Evolutionary conservation across 495 filamentous ascomycete species (phyloP).

Genomic region (Lineolata rhizophorae): DNA sequence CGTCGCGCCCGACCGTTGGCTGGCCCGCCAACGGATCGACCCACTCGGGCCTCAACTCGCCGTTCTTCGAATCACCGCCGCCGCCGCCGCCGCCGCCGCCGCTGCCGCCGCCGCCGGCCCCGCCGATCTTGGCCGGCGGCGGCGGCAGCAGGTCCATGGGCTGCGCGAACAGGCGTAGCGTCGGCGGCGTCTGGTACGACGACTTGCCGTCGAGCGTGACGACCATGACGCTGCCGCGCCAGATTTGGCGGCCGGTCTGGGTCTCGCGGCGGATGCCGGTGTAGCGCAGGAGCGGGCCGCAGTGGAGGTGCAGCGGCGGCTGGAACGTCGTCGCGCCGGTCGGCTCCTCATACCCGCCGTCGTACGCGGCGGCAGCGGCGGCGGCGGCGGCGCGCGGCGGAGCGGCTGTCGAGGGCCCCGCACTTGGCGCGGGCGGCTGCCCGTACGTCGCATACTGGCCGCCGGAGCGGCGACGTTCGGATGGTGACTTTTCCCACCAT

Average conservation of each 20-base stretch:
- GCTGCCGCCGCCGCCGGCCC: conserved; percentile 33
- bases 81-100: too few species aligned
- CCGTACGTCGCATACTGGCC: not conserved
- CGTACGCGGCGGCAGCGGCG: conserved; percentile 6
- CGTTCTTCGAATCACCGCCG: too few species aligned
- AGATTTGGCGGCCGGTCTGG: conserved; percentile 43
- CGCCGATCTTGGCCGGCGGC: conserved; percentile 47
- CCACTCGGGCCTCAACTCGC: conserved; percentile 52
- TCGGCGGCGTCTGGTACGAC: conserved; percentile 56
- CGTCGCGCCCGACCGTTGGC: conserved; percentile 59
- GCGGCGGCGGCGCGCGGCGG: too few species aligned
- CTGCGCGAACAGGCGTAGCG: conserved; percentile 62
- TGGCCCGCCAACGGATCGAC: conserved; percentile 76
- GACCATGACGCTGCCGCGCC: conserved; percentile 87
- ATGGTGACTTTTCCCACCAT: conserved; percentile 16
- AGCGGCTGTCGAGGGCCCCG: too few species aligned
- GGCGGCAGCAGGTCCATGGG: conserved; percentile 66
- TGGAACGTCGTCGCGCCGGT: conserved; percentile 40
- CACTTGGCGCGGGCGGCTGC: too few species aligned
- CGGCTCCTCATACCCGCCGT: conserved; percentile 13
- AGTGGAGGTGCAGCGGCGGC: conserved; percentile 65
- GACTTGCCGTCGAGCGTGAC: conserved; percentile 69
- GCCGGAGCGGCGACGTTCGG: conserved; percentile 7
- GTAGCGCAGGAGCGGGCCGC: conserved; percentile 76
- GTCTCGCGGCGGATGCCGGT: conserved; percentile 48